phyloP scores from a whole-genome alignment of 257 asterid species.

The Asclepias syriaca region DNA sequence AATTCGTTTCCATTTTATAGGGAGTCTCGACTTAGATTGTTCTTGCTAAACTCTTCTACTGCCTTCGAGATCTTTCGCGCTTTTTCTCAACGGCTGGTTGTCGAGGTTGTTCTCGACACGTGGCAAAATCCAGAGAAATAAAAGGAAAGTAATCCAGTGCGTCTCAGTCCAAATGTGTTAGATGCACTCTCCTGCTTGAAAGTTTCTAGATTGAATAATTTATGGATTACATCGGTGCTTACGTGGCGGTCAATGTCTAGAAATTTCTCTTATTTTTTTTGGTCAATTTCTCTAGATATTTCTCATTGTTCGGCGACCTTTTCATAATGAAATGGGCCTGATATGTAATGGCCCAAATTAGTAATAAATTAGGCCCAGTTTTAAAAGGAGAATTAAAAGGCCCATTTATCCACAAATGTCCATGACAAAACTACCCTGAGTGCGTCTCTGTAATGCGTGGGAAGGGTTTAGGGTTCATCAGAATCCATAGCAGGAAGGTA shows the following conservation, averaged over 20 bases:
- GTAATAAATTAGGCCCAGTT: not conserved
- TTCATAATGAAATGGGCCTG: not conserved
- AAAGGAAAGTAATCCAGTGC: not conserved
- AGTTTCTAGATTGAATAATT: not conserved
- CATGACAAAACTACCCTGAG: not conserved
- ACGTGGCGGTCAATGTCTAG: not conserved
- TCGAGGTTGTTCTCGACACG: slow-evolving; percentile 14
- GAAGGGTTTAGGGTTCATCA: slow-evolving; percentile 4
- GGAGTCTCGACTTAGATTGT: not conserved
- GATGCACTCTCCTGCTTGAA: not conserved
- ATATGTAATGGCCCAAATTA: not conserved
- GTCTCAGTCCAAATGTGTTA: not conserved
- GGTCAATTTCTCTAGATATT: not conserved
- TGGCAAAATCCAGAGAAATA: not conserved
- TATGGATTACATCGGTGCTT: not conserved
- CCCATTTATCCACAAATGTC: not conserved
- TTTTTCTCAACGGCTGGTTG: slow-evolving; percentile 13
- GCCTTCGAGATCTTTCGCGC: slow-evolving; percentile 68
- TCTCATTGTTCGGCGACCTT: not conserved
- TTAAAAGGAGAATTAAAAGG: not conserved
- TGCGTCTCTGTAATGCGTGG: too few species aligned
- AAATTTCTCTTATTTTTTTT: too few species aligned
- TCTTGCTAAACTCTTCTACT: slow-evolving; percentile 25
- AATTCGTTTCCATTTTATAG: slow-evolving; percentile 14
- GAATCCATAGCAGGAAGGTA: not conserved